Conservation (phyloP, 306 rosid species). For the Arachis hypogaea region DNA sequence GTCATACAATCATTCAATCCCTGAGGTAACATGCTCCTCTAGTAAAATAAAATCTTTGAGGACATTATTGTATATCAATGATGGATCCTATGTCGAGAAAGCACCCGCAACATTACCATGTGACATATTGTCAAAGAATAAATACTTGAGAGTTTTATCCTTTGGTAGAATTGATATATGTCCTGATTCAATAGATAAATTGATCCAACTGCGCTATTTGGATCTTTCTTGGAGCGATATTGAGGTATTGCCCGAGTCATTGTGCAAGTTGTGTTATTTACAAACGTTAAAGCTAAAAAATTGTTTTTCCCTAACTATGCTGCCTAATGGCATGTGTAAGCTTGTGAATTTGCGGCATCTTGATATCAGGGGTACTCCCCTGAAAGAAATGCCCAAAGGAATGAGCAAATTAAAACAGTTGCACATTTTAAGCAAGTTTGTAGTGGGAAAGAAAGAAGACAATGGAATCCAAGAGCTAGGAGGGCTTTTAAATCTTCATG, state of each 20-base stretch:
- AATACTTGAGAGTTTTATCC: not conserved
- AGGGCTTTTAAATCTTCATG: not conserved
- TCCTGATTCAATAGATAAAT: not conserved
- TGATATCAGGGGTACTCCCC: fast-evolving
- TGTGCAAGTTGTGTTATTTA: slow-evolving; percentile 9
- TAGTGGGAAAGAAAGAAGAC: not conserved
- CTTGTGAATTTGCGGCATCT: slow-evolving; percentile 27
- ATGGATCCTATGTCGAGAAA: not conserved
- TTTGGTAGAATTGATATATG: fast-evolving
- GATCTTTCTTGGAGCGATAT: fast-evolving
- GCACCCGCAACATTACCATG: too few species aligned
- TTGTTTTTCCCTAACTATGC: fast-evolving
- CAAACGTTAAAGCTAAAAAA: not conserved
- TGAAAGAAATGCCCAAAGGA: slow-evolving; percentile 22
- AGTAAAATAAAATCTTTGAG: not conserved
- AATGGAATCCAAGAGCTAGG: slow-evolving; percentile 8
- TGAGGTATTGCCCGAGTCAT: not conserved
- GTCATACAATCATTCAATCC: not conserved
- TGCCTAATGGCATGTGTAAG: slow-evolving; percentile 2
- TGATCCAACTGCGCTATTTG: slow-evolving; percentile 12
- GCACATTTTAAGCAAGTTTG: not conserved
- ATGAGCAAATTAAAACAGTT: not conserved
- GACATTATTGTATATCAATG: slow-evolving; percentile 6
- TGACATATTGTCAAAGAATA: not conserved
- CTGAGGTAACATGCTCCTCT: not conserved